A percentile compares a stretch with the other conserved stretches of the same genome.
Evolutionary conservation across 768 basidiomycete genomes (phyloP).

Genomic region (Ephemerocybe angulata): DNA sequence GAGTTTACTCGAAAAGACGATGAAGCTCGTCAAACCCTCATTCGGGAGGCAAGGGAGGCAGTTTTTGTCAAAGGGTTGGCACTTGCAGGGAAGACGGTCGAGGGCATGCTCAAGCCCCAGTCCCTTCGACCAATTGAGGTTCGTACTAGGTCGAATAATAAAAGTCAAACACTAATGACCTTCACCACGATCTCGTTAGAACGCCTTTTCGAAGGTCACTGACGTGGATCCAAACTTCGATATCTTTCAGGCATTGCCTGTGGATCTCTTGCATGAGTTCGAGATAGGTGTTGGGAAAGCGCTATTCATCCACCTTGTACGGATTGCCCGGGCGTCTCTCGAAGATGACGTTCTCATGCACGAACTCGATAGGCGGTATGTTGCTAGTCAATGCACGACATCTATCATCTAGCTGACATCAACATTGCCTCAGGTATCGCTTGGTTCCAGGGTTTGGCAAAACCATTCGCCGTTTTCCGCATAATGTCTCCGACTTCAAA

Average conservation of each 20-base stretch:
- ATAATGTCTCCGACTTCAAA: slow-evolving; percentile 23
- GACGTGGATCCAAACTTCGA: slow-evolving; percentile 20
- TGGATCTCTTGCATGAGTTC: slow-evolving; percentile 35
- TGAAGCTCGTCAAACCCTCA: background rate
- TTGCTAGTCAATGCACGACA: background rate
- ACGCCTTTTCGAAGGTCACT: slow-evolving; percentile 22
- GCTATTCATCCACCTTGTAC: slow-evolving; percentile 31
- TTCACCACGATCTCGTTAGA: slow-evolving; percentile 16
- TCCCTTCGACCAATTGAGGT: background rate
- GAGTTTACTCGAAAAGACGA: background rate
- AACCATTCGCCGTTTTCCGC: slow-evolving; percentile 23
- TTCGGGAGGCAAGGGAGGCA: background rate
- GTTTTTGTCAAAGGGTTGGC: background rate
- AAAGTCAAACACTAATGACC: background rate
- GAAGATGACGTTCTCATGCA: slow-evolving; percentile 15
- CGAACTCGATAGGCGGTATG: slow-evolving; percentile 23
- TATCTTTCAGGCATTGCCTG: slow-evolving; percentile 18
- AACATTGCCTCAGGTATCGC: slow-evolving; percentile 9
- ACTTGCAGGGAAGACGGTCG: background rate
- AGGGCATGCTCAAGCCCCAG: background rate
- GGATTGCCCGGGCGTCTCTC: slow-evolving; percentile 20
- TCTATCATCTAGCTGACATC: background rate
- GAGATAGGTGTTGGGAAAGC: slow-evolving; percentile 37
- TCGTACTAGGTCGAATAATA: background rate
- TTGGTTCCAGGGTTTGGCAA: slow-evolving; percentile 13